These are phyloP conservation scores for Epichloe glyceriae DNA, from an alignment of 2,329 filamentous ascomycete genomes.

Conservation along the genomic window DNA sequence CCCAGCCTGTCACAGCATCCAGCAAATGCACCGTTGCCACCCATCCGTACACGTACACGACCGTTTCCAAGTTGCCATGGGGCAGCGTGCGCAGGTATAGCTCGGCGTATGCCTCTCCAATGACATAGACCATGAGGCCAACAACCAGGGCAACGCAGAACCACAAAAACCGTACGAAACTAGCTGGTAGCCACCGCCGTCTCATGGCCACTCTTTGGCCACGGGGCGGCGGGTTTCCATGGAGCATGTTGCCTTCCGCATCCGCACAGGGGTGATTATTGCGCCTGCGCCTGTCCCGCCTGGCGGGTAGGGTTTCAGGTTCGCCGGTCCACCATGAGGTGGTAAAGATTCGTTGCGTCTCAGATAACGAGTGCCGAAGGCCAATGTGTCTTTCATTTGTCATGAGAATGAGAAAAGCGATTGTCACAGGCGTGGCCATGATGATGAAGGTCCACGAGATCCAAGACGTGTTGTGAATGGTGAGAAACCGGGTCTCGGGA, in stretches of 20 bases:
- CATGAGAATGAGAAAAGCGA: slow-evolving; percentile 51
- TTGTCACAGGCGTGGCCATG: slow-evolving; percentile 56
- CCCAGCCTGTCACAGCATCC: slow-evolving; percentile 53
- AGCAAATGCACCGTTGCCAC: slow-evolving; percentile 52
- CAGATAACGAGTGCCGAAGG: slow-evolving; percentile 46
- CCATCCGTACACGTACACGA: slow-evolving; percentile 60
- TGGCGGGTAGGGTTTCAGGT: slow-evolving; percentile 29
- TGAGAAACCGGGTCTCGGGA: slow-evolving; percentile 39
- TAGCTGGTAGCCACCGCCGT: slow-evolving; percentile 47
- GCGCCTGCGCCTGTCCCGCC: slow-evolving; percentile 20
- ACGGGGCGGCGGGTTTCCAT: slow-evolving; percentile 13
- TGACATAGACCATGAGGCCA: slow-evolving; percentile 50
- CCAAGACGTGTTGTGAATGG: slow-evolving; percentile 53
- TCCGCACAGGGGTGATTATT: slow-evolving; percentile 18
- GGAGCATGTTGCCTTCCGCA: slow-evolving; percentile 25
- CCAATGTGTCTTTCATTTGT: slow-evolving; percentile 50
- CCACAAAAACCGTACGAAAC: slow-evolving; percentile 57
- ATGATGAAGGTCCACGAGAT: slow-evolving; percentile 57
- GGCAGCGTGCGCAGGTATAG: slow-evolving; percentile 54
- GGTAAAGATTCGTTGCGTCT: slow-evolving; percentile 56
- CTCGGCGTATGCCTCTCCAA: slow-evolving; percentile 57
- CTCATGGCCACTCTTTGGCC: slow-evolving; percentile 28
- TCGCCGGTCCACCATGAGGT: slow-evolving; percentile 54
- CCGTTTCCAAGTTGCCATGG: slow-evolving; percentile 52
- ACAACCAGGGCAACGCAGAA: slow-evolving; percentile 52